Conservation (phyloP, 768 basidiomycete genomes). For the Auriculariales sp. region DNA sequence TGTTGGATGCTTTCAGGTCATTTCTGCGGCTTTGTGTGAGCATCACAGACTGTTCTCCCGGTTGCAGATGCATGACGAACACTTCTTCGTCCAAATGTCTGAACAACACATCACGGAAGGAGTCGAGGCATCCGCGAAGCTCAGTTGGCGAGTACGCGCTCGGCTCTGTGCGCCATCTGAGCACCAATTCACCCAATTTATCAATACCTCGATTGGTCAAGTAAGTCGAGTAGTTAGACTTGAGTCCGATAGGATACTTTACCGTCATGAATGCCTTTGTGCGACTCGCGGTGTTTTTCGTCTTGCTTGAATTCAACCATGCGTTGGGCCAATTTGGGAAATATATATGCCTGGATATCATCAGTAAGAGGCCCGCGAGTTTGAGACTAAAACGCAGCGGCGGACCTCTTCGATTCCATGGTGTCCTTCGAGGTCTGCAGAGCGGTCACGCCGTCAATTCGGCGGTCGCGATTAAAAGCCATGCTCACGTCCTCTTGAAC, state of each 20-base stretch:
- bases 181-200: conserved; percentile 22
- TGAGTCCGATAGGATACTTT: neutral
- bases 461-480: neutral
- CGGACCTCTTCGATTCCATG: conserved; percentile 37
- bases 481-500: conserved; percentile 26
- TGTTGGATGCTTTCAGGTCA: conserved; percentile 34
- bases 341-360: conserved; percentile 27
- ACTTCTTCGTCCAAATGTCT: conserved; percentile 42
- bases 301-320: conserved; percentile 20
- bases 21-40: conserved; percentile 6
- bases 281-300: conserved; percentile 32
- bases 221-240: neutral
- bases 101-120: conserved; percentile 31
- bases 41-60: no score
- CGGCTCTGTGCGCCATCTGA: conserved; percentile 28
- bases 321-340: conserved; percentile 32
- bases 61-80: conserved; percentile 1
- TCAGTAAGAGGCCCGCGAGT: no score
- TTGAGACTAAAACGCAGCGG: no score
- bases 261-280: conserved; percentile 42
- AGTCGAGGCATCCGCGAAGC: conserved; percentile 34
- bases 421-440: conserved; percentile 35
- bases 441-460: neutral
- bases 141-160: conserved; percentile 33
- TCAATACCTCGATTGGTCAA: conserved; percentile 25